Percentiles rank a stretch among this genome's conserved stretches.
Evolutionary conservation across 352 stramenopile species (phyloP).

Genomic region (Peronospora destructor): DNA sequence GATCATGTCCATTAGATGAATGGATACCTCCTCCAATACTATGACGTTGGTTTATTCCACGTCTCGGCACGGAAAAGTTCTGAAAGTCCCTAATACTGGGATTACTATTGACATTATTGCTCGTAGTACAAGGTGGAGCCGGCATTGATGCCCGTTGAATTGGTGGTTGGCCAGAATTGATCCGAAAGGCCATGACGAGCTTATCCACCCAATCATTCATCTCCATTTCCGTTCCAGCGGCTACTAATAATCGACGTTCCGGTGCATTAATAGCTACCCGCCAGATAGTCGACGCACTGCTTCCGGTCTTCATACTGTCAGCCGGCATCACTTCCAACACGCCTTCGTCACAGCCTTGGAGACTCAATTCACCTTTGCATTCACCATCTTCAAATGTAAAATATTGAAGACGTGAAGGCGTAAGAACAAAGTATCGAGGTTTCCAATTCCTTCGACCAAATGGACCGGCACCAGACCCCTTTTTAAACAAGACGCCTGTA

Average conservation of each 20-base stretch:
- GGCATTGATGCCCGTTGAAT: constrained; percentile 28
- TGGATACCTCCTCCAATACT: constrained; percentile 37
- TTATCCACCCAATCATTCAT: constrained; percentile 85
- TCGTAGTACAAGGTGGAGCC: constrained; percentile 10
- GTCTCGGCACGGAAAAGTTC: constrained; percentile 61
- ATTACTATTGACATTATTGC: constrained; percentile 12
- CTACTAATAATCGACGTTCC: constrained; percentile 52
- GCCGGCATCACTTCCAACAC: constrained; percentile 76
- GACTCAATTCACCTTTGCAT: constrained; percentile 62
- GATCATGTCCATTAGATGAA: constrained; percentile 24
- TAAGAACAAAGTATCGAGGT: constrained; percentile 73
- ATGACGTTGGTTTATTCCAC: constrained; percentile 32
- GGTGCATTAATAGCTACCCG: constrained; percentile 64
- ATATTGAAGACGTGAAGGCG: constrained; percentile 48
- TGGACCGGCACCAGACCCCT: constrained; percentile 52
- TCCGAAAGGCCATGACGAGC: constrained; percentile 55
- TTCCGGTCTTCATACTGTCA: constrained; percentile 68
- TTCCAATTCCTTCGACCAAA: constrained; percentile 77
- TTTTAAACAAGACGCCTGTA: constrained; percentile 81
- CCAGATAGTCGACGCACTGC: constrained; percentile 69
- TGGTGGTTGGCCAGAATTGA: constrained; percentile 39
- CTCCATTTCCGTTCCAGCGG: constrained; percentile 67
- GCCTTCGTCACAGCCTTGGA: constrained; percentile 49
- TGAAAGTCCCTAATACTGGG: constrained; percentile 65
- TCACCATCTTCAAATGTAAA: constrained; percentile 80